These are phyloP conservation scores for Salix brachista DNA, from an alignment of 345 rosid species.

Conservation along the genomic window DNA sequence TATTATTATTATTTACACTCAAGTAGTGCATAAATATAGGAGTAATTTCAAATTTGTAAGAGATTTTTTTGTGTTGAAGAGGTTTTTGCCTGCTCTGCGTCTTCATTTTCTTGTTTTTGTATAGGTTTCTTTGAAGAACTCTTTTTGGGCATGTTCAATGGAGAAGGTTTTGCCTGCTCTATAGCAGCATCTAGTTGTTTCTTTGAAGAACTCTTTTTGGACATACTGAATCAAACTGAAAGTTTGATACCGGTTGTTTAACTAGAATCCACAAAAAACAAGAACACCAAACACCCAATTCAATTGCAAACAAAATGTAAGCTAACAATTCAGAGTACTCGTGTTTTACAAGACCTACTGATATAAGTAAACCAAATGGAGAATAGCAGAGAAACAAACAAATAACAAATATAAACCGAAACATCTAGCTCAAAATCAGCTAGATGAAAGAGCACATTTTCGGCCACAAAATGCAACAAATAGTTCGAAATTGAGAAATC, in stretches of 20 bases:
- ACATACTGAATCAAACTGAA: background rate
- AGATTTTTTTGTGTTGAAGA: slow-evolving; percentile 16
- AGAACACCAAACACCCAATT: background rate
- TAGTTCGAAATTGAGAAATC: too few species aligned
- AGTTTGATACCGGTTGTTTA: background rate
- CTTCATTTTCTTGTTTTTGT: slow-evolving; percentile 8
- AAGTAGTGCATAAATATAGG: too few species aligned
- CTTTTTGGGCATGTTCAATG: slow-evolving; percentile 17
- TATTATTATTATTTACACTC: too few species aligned
- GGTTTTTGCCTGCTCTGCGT: slow-evolving; percentile 14
- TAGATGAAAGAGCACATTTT: background rate
- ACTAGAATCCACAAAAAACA: background rate
- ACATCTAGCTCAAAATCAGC: background rate
- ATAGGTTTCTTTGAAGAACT: slow-evolving; percentile 19
- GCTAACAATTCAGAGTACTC: background rate
- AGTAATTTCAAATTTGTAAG: too few species aligned
- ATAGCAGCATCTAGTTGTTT: slow-evolving; percentile 4
- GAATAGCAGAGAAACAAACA: background rate
- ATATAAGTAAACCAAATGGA: background rate
- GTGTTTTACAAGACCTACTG: too few species aligned
- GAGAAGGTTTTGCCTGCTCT: slow-evolving; percentile 20
- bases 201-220: slow-evolving; percentile 30
- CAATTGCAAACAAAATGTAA: background rate
- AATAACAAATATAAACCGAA: too few species aligned
- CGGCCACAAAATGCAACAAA: background rate